phyloP scores from a whole-genome alignment of 116 monocot species.

The Iris pallida region DNA sequence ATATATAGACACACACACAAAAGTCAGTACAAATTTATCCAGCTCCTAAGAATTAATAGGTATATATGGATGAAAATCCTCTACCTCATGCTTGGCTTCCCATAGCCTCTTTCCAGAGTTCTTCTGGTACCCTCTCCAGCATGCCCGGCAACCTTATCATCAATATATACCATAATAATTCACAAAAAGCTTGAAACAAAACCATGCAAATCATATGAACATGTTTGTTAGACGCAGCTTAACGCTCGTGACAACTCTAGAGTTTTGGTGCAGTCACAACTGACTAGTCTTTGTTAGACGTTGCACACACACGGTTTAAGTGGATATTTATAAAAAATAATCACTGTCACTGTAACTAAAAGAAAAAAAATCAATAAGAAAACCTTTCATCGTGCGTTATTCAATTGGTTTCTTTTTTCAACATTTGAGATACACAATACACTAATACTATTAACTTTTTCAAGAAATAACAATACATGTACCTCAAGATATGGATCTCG shows the following conservation, averaged over 20 bases:
- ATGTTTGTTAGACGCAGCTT: too few species aligned
- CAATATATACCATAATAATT: neutral
- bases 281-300: neutral
- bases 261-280: neutral
- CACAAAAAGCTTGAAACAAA: conserved; percentile 1
- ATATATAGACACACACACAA: neutral
- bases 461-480: too few species aligned
- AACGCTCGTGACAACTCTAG: neutral
- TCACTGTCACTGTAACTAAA: too few species aligned
- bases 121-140: conserved; percentile 75
- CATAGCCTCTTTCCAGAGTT: conserved; percentile 74
- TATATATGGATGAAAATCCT: neutral
- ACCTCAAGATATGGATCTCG: too few species aligned
- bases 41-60: neutral
- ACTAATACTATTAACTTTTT: too few species aligned
- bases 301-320: too few species aligned
- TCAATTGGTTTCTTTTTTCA: too few species aligned
- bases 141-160: conserved; percentile 54
- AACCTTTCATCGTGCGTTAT: too few species aligned
- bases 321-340: too few species aligned
- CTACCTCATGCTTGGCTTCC: conserved; percentile 91
- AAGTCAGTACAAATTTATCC: neutral
- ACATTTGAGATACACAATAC: too few species aligned
- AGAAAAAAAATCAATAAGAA: too few species aligned
- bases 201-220: too few species aligned